These are phyloP conservation scores for Tolypocladium inflatum DNA, from an alignment of 2,329 filamentous ascomycete species.

Conservation along the genomic window DNA sequence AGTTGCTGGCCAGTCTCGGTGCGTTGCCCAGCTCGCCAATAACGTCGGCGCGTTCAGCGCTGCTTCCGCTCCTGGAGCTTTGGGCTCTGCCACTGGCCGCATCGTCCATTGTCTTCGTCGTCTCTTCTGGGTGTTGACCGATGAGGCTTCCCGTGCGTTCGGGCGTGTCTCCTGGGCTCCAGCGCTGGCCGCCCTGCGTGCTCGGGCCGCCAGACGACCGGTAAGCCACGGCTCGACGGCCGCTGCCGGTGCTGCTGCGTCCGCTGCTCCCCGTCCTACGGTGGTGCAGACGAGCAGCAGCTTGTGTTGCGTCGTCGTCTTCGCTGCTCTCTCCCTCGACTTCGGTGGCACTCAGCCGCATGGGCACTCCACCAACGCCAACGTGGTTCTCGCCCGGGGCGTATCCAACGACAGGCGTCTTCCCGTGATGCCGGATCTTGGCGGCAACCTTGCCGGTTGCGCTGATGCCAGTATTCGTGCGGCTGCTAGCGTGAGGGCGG, in stretches of 20 bases:
- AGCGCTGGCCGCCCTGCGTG: conserved; percentile 30
- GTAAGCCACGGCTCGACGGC: conserved; percentile 37
- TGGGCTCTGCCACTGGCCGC: conserved; percentile 36
- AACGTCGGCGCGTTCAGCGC: conserved; percentile 50
- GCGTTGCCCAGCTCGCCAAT: conserved; percentile 44
- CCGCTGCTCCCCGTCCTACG: conserved; percentile 67
- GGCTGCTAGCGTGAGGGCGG: conserved; percentile 31
- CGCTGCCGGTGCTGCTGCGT: conserved; percentile 55
- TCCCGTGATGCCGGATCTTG: conserved; percentile 84
- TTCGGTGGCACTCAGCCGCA: conserved; percentile 90
- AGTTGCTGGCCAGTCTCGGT: conserved; percentile 47
- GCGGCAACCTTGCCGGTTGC: conserved; percentile 58
- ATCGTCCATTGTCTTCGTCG: conserved; percentile 23
- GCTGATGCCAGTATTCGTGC: conserved; percentile 54
- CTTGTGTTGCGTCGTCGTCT: conserved; percentile 48
- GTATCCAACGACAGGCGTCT: conserved; percentile 70
- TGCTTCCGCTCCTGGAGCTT: conserved; percentile 46
- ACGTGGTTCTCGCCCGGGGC: conserved; percentile 67
- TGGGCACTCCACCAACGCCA: conserved; percentile 69
- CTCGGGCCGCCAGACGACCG: conserved; percentile 39
- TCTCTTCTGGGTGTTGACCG: conserved; percentile 27
- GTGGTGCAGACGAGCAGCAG: conserved; percentile 46
- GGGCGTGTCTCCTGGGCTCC: conserved; percentile 46
- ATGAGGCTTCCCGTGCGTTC: conserved; percentile 44
- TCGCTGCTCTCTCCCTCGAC: conserved; percentile 83